A percentile compares a stretch with the other conserved stretches of the same genome.
Conservation (phyloP, 2,329 filamentous ascomycete species). For the Ophiostoma populinum region DNA sequence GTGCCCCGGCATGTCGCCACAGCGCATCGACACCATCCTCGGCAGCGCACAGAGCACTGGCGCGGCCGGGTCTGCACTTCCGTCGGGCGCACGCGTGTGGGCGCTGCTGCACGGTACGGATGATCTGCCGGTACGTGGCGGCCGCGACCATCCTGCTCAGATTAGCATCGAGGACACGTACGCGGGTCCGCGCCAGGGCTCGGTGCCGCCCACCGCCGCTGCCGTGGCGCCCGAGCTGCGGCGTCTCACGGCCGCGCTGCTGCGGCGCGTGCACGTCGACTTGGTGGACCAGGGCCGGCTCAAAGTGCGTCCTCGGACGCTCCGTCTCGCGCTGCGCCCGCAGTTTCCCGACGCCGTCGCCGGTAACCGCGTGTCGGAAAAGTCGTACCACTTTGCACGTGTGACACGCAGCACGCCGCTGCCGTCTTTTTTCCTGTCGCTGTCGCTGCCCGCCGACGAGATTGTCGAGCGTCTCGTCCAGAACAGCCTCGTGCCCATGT, state of each 20-base stretch:
- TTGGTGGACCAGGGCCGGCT: constrained; percentile 43
- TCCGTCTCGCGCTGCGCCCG: constrained; percentile 65
- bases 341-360: constrained; percentile 4
- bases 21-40: constrained; percentile 50
- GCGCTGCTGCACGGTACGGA: constrained; percentile 68
- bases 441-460: constrained; percentile 18
- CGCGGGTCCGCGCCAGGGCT: constrained; percentile 45
- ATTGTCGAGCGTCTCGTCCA: constrained; percentile 13
- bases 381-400: constrained; percentile 42
- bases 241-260: constrained; percentile 50
- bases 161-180: constrained; percentile 96
- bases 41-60: constrained; percentile 30
- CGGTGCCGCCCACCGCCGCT: constrained; percentile 38
- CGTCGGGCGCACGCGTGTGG: constrained; percentile 50
- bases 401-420: constrained; percentile 55
- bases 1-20: constrained; percentile 43
- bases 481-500: constrained; percentile 11
- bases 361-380: neutral
- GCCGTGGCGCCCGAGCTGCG: constrained; percentile 51
- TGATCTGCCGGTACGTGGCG: constrained; percentile 52
- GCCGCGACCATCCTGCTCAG: constrained; percentile 58
- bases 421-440: constrained; percentile 47
- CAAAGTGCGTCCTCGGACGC: constrained; percentile 64
- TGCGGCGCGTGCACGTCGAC: constrained; percentile 65
- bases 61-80: constrained; percentile 22